phyloP scores from a whole-genome alignment of 371 early-diverging fungal species.

The Encephalitozoon romaleae region DNA sequence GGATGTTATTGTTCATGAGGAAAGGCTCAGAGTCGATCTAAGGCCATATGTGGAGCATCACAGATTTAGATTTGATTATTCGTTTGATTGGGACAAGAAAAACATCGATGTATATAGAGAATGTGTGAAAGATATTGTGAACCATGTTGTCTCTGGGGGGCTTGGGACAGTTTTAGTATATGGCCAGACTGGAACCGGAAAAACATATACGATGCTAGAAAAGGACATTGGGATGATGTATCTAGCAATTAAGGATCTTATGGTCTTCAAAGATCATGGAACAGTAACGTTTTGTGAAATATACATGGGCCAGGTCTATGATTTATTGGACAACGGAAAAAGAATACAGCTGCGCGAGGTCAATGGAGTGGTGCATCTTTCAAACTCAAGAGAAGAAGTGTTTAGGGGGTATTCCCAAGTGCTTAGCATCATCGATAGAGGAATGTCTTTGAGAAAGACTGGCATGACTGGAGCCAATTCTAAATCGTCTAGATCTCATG shows the following conservation, averaged over 20 bases:
- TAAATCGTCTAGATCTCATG: constrained; percentile 89
- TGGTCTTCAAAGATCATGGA: constrained; percentile 35
- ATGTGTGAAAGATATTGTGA: constrained; percentile 79
- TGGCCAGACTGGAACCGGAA: constrained; percentile 94
- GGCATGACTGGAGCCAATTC: constrained; percentile 83
- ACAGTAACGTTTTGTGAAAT: constrained; percentile 33
- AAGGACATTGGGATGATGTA: constrained; percentile 29
- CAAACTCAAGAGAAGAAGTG: constrained; percentile 70
- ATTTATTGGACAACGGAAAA: constrained; percentile 18
- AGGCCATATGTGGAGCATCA: constrained; percentile 83
- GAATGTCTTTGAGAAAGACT: constrained; percentile 63
- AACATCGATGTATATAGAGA: constrained; percentile 78
- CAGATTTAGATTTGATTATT: constrained; percentile 84
- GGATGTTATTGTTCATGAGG: constrained; percentile 50
- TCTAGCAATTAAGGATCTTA: constrained; percentile 53
- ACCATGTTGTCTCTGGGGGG: constrained; percentile 80
- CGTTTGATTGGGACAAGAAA: constrained; percentile 69
- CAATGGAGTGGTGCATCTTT: constrained; percentile 71
- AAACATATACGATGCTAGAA: constrained; percentile 87
- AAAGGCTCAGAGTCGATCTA: constrained; percentile 71
- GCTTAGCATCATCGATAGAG: constrained; percentile 77
- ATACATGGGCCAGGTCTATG: constrained; percentile 40
- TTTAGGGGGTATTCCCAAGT: constrained; percentile 68
- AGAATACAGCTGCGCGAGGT: constrained; percentile 61
- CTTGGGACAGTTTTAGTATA: constrained; percentile 96